Conservation (phyloP, 257 asterid genomes). For the Nyctanthes arbortristis region DNA sequence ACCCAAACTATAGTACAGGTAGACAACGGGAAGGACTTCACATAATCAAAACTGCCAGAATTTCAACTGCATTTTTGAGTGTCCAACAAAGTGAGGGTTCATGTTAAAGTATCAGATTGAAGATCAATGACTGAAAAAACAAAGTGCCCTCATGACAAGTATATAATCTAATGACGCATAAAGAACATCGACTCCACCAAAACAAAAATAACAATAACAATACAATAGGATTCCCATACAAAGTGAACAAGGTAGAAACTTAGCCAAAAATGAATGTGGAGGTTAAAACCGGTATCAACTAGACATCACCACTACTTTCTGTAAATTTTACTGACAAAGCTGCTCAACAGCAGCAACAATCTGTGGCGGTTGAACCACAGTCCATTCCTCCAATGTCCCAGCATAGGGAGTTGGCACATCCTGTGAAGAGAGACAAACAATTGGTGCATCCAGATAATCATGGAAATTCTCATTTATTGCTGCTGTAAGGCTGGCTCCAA, state of each 20-base stretch:
- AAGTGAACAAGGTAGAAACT: constrained; percentile 6
- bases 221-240: constrained; percentile 8
- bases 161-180: neutral
- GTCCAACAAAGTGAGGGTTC: neutral
- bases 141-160: neutral
- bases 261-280: constrained; percentile 14
- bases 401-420: constrained; percentile 64
- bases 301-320: neutral
- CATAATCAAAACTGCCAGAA: neutral
- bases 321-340: constrained; percentile 42
- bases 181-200: neutral
- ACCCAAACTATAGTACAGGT: neutral
- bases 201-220: neutral
- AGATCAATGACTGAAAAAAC: neutral
- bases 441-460: constrained; percentile 53
- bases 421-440: constrained; percentile 55
- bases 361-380: constrained; percentile 58
- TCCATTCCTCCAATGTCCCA: constrained; percentile 53
- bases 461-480: constrained; percentile 56
- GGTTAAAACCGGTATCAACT: constrained; percentile 16
- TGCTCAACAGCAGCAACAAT: constrained; percentile 57
- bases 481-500: constrained; percentile 59
- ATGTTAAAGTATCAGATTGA: neutral
- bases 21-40: neutral
- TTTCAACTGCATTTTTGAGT: neutral